A percentile compares a stretch with the other conserved stretches of the same genome.
These are phyloP conservation scores for Phytophthora aleatoria DNA, from an alignment of 352 stramenopile species.

Conservation along the genomic window DNA sequence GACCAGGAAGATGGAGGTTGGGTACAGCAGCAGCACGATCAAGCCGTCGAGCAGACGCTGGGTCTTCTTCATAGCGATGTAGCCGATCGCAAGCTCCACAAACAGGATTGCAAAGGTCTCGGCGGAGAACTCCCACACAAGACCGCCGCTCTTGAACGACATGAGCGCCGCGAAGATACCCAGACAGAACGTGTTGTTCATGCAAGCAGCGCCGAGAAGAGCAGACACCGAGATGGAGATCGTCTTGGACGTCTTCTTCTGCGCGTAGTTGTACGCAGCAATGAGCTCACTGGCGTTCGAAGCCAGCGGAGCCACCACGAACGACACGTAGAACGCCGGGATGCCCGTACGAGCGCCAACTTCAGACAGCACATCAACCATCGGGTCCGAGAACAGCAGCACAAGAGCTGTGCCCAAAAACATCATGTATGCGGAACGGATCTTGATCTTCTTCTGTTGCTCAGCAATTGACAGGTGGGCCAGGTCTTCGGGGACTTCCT, in stretches of 20 bases:
- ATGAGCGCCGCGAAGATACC: conserved; percentile 98
- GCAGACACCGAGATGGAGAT: conserved; percentile 96
- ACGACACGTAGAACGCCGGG: conserved; percentile 98
- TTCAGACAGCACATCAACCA: conserved; percentile 97
- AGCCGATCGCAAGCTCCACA: conserved; percentile 91
- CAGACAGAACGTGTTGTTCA: conserved; percentile 99
- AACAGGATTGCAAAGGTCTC: conserved; percentile 97
- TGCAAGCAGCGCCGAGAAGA: conserved; percentile 95
- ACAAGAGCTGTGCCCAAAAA: conserved; percentile 94
- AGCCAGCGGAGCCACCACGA: conserved; percentile 96
- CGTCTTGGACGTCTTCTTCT: conserved; percentile 98
- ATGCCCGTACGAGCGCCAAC: conserved; percentile 91
- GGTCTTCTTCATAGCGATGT: conserved; percentile 85
- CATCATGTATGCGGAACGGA: conserved; percentile 94
- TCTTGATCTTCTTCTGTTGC: conserved; percentile 96
- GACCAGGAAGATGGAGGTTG: conserved; percentile 93
- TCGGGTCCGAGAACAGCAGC: conserved; percentile 96
- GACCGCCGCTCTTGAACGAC: conserved; percentile 88
- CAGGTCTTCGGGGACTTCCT: conserved; percentile 95
- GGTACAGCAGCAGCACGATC: conserved; percentile 92
- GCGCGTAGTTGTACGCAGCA: conserved; percentile 96
- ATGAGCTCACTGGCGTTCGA: conserved; percentile 99
- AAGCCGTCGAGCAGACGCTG: conserved; percentile 87
- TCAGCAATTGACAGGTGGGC: conserved; percentile 93
- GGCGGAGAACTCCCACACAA: conserved; percentile 98